Evolutionary conservation across 768 basidiomycete species (phyloP).

Genomic region (Tephrocybe rancida): DNA sequence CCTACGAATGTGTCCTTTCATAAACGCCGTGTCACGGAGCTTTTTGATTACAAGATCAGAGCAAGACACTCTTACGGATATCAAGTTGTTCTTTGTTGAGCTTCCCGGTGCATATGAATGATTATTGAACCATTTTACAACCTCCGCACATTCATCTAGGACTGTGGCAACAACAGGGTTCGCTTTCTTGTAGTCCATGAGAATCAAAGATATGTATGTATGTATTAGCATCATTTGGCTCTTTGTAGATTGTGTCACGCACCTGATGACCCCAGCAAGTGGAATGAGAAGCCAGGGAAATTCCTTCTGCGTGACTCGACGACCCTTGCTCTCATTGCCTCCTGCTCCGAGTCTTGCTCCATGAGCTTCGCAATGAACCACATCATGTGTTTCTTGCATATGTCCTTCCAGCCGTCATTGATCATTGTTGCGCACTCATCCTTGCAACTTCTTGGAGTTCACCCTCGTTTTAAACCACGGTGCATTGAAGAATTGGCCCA

Average conservation of each 20-base stretch:
- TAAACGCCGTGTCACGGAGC: slow-evolving; percentile 8
- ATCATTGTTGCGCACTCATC: background rate
- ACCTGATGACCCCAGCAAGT: slow-evolving; percentile 12
- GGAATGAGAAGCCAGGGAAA: background rate
- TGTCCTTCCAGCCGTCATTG: slow-evolving; percentile 1
- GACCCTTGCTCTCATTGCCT: background rate
- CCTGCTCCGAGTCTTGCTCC: too few relatives aligned
- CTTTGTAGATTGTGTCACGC: background rate
- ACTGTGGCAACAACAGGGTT: slow-evolving; percentile 5
- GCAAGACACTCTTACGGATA: background rate
- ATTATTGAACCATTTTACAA: slow-evolving; percentile 14
- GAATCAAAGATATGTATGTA: background rate
- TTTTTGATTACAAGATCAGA: background rate
- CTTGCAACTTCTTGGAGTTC: background rate
- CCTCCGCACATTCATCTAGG: background rate
- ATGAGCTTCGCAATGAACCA: too few relatives aligned
- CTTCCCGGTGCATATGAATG: slow-evolving; percentile 6
- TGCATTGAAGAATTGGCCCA: background rate
- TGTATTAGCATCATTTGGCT: background rate
- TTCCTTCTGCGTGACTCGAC: too few relatives aligned
- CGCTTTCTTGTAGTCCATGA: slow-evolving; percentile 1
- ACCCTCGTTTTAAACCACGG: background rate
- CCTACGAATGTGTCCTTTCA: slow-evolving; percentile 7
- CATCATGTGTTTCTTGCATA: background rate
- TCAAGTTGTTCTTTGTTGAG: slow-evolving; percentile 1